These are phyloP conservation scores for Hippophae tibetana DNA, from an alignment of 306 rosid genomes.

Conservation along the genomic window DNA sequence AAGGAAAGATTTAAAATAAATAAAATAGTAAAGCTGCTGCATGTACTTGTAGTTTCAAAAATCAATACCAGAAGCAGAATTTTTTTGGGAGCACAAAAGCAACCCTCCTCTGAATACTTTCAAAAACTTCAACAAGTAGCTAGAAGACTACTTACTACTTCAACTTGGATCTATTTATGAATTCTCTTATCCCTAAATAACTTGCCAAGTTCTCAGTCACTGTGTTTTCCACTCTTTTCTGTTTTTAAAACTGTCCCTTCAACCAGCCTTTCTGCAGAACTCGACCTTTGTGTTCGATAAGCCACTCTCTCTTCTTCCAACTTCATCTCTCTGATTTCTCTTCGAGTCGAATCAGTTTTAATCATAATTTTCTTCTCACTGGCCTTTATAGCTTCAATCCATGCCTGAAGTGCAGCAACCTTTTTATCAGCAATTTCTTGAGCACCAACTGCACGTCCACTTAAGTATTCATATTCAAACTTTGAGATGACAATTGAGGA, in stretches of 20 bases:
- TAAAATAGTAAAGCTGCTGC: too few relatives aligned
- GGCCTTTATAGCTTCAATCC: constrained; percentile 84
- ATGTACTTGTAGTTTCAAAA: too few relatives aligned
- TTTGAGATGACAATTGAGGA: constrained; percentile 62
- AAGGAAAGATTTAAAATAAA: too few relatives aligned
- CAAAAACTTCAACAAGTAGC: neutral
- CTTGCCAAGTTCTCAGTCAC: constrained; percentile 35
- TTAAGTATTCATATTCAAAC: constrained; percentile 71
- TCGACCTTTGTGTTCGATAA: constrained; percentile 26
- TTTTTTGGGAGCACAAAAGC: too few relatives aligned
- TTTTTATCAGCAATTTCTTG: constrained; percentile 75
- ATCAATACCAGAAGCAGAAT: too few relatives aligned
- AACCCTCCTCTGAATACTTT: too few relatives aligned
- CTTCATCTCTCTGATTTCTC: constrained; percentile 44
- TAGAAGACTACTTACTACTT: neutral
- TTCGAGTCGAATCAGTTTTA: constrained; percentile 40
- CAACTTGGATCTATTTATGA: constrained; percentile 9
- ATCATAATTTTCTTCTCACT: constrained; percentile 68
- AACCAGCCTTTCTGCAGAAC: constrained; percentile 29
- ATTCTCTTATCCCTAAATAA: constrained; percentile 42
- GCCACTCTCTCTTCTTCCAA: constrained; percentile 34
- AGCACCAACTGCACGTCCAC: constrained; percentile 57
- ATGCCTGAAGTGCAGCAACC: constrained; percentile 76
- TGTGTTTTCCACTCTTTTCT: constrained; percentile 35
- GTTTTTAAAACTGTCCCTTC: constrained; percentile 30